Evolutionary conservation across 768 basidiomycete species (phyloP), one percentile per base, ranked within the genome.

Genomic region (Serendipita sp.): DNA sequence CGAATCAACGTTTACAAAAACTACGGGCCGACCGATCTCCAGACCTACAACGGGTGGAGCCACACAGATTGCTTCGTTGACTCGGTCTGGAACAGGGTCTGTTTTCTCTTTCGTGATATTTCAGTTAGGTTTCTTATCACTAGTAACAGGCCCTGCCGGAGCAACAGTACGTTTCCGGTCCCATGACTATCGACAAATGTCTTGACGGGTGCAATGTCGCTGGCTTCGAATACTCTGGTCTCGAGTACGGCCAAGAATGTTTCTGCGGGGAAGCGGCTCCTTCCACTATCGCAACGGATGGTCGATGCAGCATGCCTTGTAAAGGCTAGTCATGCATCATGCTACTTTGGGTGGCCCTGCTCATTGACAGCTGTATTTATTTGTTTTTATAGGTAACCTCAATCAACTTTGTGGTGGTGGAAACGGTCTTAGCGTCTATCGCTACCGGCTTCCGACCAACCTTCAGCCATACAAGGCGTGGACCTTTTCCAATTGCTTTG

Each of bases 321-420:
- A 78, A 77, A 17, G 90, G 88, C 22, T 83, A 82, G 42, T 42
- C 22, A 84, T 82, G 42, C 20, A 42, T 11, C 42, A 42, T 42
- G 20, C 42, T 11, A 11, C 20, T 42, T 42, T 42, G 42, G 11
- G 42, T 11, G 42, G 13, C 42, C 42, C 42, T 11, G 42, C 13
- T 20, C n/a, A n/a, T n/a, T 42, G 42, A 42, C 42, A 42, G 20
- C n/a, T n/a, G n/a, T n/a, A n/a, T n/a, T n/a, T n/a, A n/a, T n/a
- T 42, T 42, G 42, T 20, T 14, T 26, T 0, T 53, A 41, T 62
- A 41, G 43, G 33, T 64, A 30, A 42, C 28, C 63, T 48, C 64
- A 85, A 83, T 11, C 77, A 85, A 70, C 80, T 81, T 45, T 90
- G 88, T 65, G 88, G 88, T 68, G 88, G 83, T 3, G 80, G 82